phyloP scores from a whole-genome alignment of 2,329 filamentous ascomycete species.

The Claviceps fusiformis region DNA sequence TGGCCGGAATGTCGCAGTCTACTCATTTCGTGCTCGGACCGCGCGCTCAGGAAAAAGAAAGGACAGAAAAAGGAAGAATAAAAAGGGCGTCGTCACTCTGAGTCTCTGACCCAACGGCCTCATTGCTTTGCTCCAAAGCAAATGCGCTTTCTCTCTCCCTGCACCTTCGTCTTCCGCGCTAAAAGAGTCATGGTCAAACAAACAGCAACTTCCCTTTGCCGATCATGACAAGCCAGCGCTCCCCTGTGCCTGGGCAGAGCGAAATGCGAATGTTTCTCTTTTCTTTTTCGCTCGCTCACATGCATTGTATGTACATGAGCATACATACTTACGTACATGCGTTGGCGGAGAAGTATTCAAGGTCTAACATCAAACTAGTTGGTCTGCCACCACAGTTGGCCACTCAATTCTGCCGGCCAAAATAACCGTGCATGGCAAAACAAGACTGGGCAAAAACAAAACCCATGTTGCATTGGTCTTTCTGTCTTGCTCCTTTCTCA shows the following conservation, averaged over 20 bases:
- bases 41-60: background rate
- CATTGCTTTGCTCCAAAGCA: background rate
- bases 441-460: background rate
- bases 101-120: no score
- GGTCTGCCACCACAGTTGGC: background rate
- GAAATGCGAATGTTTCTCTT: background rate
- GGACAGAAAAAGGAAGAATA: no score
- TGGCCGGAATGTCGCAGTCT: background rate
- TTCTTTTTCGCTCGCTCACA: background rate
- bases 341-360: background rate
- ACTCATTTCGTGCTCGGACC: background rate
- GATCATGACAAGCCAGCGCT: background rate
- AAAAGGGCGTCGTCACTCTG: no score
- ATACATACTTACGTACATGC: no score
- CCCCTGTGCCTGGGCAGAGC: background rate
- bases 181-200: background rate
- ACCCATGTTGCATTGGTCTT: background rate
- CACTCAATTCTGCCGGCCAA: background rate
- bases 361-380: background rate
- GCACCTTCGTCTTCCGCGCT: background rate
- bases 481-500: background rate
- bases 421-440: background rate
- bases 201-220: background rate
- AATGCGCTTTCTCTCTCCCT: background rate
- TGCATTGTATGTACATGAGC: background rate